Percentiles rank a stretch among this genome's conserved stretches.
Evolutionary conservation across 1,139 yeast species (phyloP).

Genomic region (Candida tetrigidarum): DNA sequence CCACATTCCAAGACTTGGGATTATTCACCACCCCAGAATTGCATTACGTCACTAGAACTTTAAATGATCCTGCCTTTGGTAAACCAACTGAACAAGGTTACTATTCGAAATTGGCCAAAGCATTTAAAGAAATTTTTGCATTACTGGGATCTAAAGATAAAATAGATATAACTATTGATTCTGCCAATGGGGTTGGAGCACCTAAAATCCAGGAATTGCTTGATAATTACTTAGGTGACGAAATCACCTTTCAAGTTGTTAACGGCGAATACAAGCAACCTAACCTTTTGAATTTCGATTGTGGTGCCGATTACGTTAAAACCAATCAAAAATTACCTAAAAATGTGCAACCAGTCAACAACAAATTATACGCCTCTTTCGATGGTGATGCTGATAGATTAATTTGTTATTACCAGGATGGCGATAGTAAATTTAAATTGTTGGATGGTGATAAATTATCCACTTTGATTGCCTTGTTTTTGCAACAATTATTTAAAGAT

Average conservation of each 20-base stretch:
- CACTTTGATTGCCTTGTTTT: conserved; percentile 75
- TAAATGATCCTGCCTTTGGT: conserved; percentile 68
- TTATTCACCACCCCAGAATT: conserved; percentile 92
- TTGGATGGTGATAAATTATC: conserved; percentile 96
- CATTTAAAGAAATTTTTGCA: conserved; percentile 38
- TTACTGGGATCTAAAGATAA: conserved; percentile 28
- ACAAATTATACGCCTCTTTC: conserved; percentile 74
- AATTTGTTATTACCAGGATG: conserved; percentile 74
- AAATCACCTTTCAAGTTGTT: conserved; percentile 52
- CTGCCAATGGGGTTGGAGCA: conserved; percentile 97
- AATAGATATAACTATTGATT: conserved; percentile 67
- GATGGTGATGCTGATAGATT: conserved; percentile 99
- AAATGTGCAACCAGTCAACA: conserved; percentile 47
- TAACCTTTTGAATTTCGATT: conserved; percentile 64
- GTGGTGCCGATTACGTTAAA: conserved; percentile 97
- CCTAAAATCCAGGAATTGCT: conserved; percentile 64
- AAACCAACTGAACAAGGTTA: conserved; percentile 56
- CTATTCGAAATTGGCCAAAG: conserved; percentile 58
- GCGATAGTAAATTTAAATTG: conserved; percentile 55
- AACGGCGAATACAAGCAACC: conserved; percentile 66
- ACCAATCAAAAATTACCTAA: conserved; percentile 82
- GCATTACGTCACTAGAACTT: conserved; percentile 80
- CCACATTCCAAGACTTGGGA: conserved; percentile 61
- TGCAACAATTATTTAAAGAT: conserved; percentile 51
- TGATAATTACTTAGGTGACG: conserved; percentile 41